Evolutionary conservation across 1,284 basidiomycete species (phyloP).

Genomic region (Rhodotorula sp.): DNA sequence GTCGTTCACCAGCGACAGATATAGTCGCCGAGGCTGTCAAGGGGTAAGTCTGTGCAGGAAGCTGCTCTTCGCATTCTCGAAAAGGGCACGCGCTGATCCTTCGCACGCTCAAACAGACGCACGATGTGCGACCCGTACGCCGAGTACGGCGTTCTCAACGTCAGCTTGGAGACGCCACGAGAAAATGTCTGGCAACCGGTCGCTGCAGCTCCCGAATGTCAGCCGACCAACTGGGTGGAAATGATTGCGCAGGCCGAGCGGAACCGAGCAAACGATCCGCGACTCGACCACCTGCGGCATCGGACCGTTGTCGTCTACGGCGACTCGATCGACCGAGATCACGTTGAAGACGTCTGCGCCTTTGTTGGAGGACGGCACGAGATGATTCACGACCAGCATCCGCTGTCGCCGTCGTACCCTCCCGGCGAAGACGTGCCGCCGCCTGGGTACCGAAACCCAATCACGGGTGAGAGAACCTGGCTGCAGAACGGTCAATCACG

Average conservation of each 20-base stretch:
- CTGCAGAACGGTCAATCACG: conserved; percentile 23
- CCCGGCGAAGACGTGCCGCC: conserved; percentile 22
- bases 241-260: conserved; percentile 1
- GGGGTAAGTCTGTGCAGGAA: no score
- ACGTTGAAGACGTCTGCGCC: conserved; percentile 27
- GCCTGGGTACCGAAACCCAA: conserved; percentile 13
- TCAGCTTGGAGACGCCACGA: conserved; percentile 17
- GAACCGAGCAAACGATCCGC: not conserved
- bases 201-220: conserved; percentile 17
- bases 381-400: conserved; percentile 24
- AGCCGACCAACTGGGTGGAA: conserved; percentile 29
- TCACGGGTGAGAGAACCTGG: conserved; percentile 23
- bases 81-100: not conserved
- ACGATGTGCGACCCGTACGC: conserved; percentile 16
- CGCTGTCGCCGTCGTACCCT: conserved; percentile 26
- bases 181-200: conserved; percentile 34
- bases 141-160: conserved; percentile 30
- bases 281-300: conserved; percentile 15
- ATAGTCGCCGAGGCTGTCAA: no score
- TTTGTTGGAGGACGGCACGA: conserved; percentile 22
- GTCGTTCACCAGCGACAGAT: not conserved
- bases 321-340: conserved; percentile 36
- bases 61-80: no score
- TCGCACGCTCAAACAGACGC: not conserved
- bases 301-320: conserved; percentile 35